Conservation (phyloP, 2,329 filamentous ascomycete species). For the Arthrobotrys conoides region DNA sequence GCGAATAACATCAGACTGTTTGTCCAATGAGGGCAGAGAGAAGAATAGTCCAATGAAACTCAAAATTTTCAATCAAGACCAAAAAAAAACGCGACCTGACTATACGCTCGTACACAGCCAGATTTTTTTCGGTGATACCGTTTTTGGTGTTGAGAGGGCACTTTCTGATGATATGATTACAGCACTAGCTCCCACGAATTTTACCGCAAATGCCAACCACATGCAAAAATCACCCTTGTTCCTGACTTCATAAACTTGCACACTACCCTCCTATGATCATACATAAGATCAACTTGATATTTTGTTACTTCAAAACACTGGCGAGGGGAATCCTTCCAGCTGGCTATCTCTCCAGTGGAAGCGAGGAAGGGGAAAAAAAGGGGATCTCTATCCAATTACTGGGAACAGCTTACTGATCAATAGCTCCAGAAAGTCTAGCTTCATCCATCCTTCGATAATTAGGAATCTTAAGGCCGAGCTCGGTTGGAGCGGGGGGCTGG, state of each 20-base stretch:
- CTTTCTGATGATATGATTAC: slow-evolving; percentile 1
- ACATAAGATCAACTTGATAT: slow-evolving; percentile 23
- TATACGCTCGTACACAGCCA: neutral
- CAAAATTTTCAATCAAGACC: slow-evolving; percentile 23
- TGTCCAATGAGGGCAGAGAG: slow-evolving; percentile 43
- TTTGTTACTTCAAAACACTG: neutral
- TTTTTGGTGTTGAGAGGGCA: slow-evolving; percentile 40
- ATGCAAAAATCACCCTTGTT: slow-evolving; percentile 17
- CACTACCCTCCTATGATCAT: neutral
- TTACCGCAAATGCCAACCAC: slow-evolving; percentile 14
- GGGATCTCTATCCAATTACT: slow-evolving; percentile 14
- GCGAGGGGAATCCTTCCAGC: slow-evolving; percentile 16
- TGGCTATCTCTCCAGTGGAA: slow-evolving; percentile 23
- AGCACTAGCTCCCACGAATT: slow-evolving; percentile 14
- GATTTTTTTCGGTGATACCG: slow-evolving; percentile 6
- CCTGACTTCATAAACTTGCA: slow-evolving; percentile 24
- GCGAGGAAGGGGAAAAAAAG: slow-evolving; percentile 8
- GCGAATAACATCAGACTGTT: slow-evolving; percentile 21
- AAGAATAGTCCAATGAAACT: slow-evolving; percentile 51
- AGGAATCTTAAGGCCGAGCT: slow-evolving; percentile 37
- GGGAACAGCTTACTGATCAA: slow-evolving; percentile 14
- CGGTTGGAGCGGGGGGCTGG: slow-evolving; percentile 13
- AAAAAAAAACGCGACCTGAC: neutral
- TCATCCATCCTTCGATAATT: slow-evolving; percentile 20
- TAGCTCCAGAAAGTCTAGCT: slow-evolving; percentile 23